Evolutionary conservation across 306 rosid genomes (phyloP), one percentile per base, ranked within the genome.

Genomic region (Aeschynomene evenia): DNA sequence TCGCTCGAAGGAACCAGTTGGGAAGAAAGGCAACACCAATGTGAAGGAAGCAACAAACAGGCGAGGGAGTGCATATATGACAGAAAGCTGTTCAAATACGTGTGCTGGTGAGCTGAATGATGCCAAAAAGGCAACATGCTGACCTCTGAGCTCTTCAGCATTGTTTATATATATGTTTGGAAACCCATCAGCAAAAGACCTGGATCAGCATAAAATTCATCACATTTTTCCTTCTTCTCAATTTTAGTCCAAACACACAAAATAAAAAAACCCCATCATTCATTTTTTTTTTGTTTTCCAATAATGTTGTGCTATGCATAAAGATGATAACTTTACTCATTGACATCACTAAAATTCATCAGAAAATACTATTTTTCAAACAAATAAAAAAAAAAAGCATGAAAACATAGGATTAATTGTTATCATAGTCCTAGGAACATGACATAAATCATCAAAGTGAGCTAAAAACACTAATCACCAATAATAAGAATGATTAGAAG

Each of bases 1-100:
- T 9, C 99, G 88, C 81, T 94, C 99, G 77, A 94, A 91, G 48
- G 99, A 90, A 60, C 99, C 99, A 40, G 97, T 94, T 22, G 99
- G 99, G 73, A 94, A 94, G 80, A 94, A 94, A 59, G 99, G 99
- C 88, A 94, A 80, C 2, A 94, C 99, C 79, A 94, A 77, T 15
- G 97, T 84, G 86, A 91, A 94, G 70, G 99, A 93, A 49, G 98
- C 97, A 76, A 88, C 89, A 72, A 94, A 94, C 46, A 94, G 82
- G 36, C 96, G 91, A 0, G 99, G 96, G 52, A 94, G 95, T 61
- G 95, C 92, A 73, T 91, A 94, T 66, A 89, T 84, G 28, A 91
- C 99, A 31, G 99, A 94, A 51, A 94, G 91, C 74, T 94, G 99
- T 80, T 94, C 99, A 75, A 94, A 94, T 55, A 94, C 90, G 33